Evolutionary conservation across 768 basidiomycete genomes (phyloP).

Genomic region (Tephrocybe sp.): DNA sequence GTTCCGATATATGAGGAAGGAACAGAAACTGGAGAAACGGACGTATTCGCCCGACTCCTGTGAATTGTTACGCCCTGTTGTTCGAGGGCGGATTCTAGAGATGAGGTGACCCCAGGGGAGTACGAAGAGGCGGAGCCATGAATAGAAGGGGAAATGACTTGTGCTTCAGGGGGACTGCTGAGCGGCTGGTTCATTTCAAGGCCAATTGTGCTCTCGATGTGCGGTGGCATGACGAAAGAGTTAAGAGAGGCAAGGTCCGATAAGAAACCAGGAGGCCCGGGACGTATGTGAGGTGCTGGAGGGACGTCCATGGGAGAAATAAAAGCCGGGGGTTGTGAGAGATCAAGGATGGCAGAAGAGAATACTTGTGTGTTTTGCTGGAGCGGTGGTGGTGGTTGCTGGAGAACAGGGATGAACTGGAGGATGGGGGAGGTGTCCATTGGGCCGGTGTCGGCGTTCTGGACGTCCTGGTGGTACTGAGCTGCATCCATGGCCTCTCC

Average conservation of each 20-base stretch:
- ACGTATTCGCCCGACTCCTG: conserved; percentile 40
- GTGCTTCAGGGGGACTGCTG: conserved; percentile 33
- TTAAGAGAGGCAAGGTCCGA: conserved; percentile 37
- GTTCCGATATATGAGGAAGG: conserved; percentile 18
- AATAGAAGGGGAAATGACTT: conserved; percentile 35
- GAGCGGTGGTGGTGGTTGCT: conserved; percentile 25
- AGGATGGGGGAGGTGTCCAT: conserved; percentile 37
- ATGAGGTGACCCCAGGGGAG: conserved; percentile 36
- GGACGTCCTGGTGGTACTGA: conserved; percentile 32
- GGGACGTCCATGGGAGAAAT: conserved; percentile 36
- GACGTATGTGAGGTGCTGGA: conserved; percentile 21
- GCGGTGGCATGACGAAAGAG: conserved; percentile 29
- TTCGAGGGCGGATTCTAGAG: conserved; percentile 45
- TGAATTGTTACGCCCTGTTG: conserved; percentile 28
- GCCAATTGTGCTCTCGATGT: conserved; percentile 33
- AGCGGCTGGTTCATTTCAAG: conserved; percentile 35
- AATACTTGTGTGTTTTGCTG: conserved; percentile 34
- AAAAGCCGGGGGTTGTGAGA: conserved; percentile 29
- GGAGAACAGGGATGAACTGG: too few relatives aligned
- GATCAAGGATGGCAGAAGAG: conserved; percentile 35
- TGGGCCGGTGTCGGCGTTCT: conserved; percentile 23
- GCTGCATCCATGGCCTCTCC: conserved; percentile 21
- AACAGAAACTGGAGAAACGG: conserved; percentile 20
- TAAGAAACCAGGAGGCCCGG: conserved; percentile 37
- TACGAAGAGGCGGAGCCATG: conserved; percentile 39